A percentile compares a stretch with the other conserved stretches of the same genome.
phyloP scores from a whole-genome alignment of 306 rosid genomes.

The Trifolium subterraneum region DNA sequence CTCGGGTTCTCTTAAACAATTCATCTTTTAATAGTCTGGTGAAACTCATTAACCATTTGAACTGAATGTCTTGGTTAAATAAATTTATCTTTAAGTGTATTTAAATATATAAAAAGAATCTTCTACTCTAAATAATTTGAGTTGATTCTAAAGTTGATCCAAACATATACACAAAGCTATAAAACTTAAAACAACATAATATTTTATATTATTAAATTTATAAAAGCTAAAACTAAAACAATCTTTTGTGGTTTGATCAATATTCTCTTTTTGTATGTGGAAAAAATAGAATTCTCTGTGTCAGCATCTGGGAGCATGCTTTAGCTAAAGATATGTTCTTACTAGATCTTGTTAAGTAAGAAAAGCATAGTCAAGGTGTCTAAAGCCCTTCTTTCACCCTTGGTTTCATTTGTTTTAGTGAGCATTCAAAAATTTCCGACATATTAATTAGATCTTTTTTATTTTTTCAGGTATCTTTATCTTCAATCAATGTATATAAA shows the following conservation, averaged over 20 bases:
- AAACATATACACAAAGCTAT: too few relatives aligned
- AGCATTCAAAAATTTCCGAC: constrained; percentile 41
- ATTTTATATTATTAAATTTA: too few relatives aligned
- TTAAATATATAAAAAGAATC: too few relatives aligned
- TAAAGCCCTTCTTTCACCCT: constrained; percentile 50
- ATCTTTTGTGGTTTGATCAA: constrained; percentile 27
- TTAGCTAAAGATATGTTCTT: constrained; percentile 61
- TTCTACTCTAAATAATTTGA: too few relatives aligned
- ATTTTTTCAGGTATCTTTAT: constrained; percentile 47
- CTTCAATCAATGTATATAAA: constrained; percentile 45
- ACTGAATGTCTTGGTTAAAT: too few relatives aligned
- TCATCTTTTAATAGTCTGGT: too few relatives aligned
- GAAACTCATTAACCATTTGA: too few relatives aligned
- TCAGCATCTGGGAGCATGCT: constrained; percentile 42
- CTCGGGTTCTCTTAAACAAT: too few relatives aligned
- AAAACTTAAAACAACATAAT: too few relatives aligned
- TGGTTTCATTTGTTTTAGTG: constrained; percentile 35
- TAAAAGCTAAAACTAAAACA: not conserved
- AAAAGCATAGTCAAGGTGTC: constrained; percentile 86
- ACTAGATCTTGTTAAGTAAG: constrained; percentile 72
- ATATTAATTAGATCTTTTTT: constrained; percentile 41
- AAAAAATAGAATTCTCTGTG: constrained; percentile 43
- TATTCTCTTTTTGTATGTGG: constrained; percentile 23
- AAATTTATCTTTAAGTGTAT: too few relatives aligned
- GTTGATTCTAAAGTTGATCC: too few relatives aligned